phyloP scores from a whole-genome alignment of 345 rosid species.

The Syzygium aromaticum region DNA sequence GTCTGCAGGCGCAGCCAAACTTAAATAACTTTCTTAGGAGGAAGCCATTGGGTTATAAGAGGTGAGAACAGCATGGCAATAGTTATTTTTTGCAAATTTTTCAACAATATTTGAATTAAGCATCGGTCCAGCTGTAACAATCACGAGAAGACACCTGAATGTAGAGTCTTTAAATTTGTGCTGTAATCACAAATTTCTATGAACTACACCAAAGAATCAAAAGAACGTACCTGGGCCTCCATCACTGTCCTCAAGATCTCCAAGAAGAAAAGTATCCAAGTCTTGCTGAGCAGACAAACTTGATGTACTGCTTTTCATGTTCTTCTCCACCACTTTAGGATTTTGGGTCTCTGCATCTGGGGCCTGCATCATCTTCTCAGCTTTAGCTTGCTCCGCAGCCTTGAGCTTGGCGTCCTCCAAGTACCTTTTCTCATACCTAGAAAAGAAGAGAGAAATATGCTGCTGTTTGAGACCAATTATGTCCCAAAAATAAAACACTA shows the following conservation, averaged over 20 bases:
- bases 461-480: background rate
- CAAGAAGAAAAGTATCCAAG: constrained; percentile 78
- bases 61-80: background rate
- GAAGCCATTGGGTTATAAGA: background rate
- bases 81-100: background rate
- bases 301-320: constrained; percentile 35
- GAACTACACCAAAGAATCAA: background rate
- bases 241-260: constrained; percentile 86
- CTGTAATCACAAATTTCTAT: background rate
- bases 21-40: background rate
- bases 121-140: background rate
- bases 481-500: background rate
- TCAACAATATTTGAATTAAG: background rate
- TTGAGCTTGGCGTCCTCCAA: constrained; percentile 62
- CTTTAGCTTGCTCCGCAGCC: constrained; percentile 45
- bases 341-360: constrained; percentile 20
- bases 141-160: background rate
- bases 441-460: background rate
- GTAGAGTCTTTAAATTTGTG: background rate
- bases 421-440: constrained; percentile 63
- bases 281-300: constrained; percentile 65
- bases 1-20: background rate
- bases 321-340: constrained; percentile 30
- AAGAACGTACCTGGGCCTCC: constrained; percentile 55
- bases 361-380: constrained; percentile 35